Conservation (phyloP, 1,139 yeast genomes). For the Debaryomyces robertsiae region DNA sequence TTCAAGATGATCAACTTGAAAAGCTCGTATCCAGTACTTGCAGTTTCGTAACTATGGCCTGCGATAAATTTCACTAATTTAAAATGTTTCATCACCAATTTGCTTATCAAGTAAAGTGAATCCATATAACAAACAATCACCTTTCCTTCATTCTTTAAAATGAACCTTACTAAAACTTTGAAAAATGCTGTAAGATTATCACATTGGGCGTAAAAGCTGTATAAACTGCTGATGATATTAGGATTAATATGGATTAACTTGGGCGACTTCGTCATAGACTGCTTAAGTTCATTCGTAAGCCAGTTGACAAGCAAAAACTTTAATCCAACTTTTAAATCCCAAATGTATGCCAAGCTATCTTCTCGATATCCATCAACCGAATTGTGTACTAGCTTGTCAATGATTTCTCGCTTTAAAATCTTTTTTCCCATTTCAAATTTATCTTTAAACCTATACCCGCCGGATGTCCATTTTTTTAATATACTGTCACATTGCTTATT, state of each 20-base stretch:
- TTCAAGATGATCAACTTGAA: slow-evolving; percentile 36
- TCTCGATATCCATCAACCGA: slow-evolving; percentile 18
- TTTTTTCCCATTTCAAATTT: slow-evolving; percentile 34
- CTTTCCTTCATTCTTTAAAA: slow-evolving; percentile 45
- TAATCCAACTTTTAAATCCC: slow-evolving; percentile 39
- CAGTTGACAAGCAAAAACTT: slow-evolving; percentile 47
- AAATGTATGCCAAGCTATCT: slow-evolving; percentile 19
- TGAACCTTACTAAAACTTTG: slow-evolving; percentile 37
- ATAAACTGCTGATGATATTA: slow-evolving; percentile 32
- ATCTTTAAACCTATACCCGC: slow-evolving; percentile 35
- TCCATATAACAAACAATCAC: slow-evolving; percentile 46
- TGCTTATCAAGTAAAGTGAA: slow-evolving; percentile 39
- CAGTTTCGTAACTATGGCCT: slow-evolving; percentile 27
- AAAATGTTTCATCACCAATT: slow-evolving; percentile 38
- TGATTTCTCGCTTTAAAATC: slow-evolving; percentile 26
- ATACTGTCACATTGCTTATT: slow-evolving; percentile 56
- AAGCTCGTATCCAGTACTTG: slow-evolving; percentile 37
- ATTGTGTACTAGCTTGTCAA: slow-evolving; percentile 27
- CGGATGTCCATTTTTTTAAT: slow-evolving; percentile 40
- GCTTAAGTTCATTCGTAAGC: slow-evolving; percentile 43
- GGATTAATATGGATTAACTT: slow-evolving; percentile 43
- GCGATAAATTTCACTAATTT: slow-evolving; percentile 40
- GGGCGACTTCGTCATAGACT: slow-evolving; percentile 32
- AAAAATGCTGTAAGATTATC: slow-evolving; percentile 47
- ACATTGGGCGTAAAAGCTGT: slow-evolving; percentile 35